Evolutionary conservation across 75 land plant species (phyloP), one percentile per base, ranked within the genome.

Genomic region (Adiantum capillusveneris): DNA sequence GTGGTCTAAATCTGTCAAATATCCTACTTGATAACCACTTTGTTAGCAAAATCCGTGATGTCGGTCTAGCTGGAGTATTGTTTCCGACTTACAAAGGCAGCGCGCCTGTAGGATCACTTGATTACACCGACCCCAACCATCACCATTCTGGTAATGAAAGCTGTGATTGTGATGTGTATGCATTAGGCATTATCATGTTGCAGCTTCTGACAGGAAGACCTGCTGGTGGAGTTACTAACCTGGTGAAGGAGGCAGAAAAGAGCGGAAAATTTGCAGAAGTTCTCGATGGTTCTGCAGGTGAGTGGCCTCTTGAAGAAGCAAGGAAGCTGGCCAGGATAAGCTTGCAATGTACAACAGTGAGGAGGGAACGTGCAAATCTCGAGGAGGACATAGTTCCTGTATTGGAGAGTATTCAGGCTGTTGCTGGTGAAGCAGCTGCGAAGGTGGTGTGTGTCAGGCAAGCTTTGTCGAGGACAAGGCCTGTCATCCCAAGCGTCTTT

Each of bases 21-120:
- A 61, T 73, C 27, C 65, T 73, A 29, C n/a, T 73, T 16, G 70
- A 67, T 51, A 19, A 44, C 14, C 26, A 73, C 43, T 57, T 60
- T 11, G 71, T 37, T 11, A 39, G 57, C 37, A 66, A 67, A 42
- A 61, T 73, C 14, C 31, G 51, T 5, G 70, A 67, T 60, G 37
- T 60, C 17, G 75, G 75, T 14, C 46, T 66, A 0, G 59, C 68
- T 1, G 43, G 52, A 31, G 3, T 22, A 45, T 18, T 57, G 25
- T 31, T 67, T 0, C 36, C 63, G 1, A 20, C 31, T 25, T 46
- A 46, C 50, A 46, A 46, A 21, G 50, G 14, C 12, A 65, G 43
- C 26, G 36, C 44, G 21, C 60, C 46, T 5, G 53, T 59, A 25
- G 69, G 61, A 17, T 57, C 62, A 6, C 34, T 21, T n/a, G 60